Conservation (phyloP, 2,329 filamentous ascomycete genomes). For the Mariannaea sp. region DNA sequence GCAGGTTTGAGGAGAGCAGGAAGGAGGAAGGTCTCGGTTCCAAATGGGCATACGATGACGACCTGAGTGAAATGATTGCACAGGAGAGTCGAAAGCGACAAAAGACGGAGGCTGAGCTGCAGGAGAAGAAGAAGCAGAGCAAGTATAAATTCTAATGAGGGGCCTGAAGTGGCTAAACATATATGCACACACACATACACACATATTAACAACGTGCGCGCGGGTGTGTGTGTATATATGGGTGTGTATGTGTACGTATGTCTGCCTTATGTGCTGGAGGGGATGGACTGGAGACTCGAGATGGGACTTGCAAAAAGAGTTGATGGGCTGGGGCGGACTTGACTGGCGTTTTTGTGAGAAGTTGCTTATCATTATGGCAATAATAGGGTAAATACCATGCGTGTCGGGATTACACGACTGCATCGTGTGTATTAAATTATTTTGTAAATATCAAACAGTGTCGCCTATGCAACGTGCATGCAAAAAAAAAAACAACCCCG, state of each 20-base stretch:
- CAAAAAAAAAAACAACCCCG: no score
- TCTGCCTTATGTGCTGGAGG: neutral
- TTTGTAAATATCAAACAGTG: conserved; percentile 34
- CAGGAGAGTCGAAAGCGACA: conserved; percentile 89
- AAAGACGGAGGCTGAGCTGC: conserved; percentile 83
- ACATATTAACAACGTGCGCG: no score
- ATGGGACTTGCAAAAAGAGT: conserved; percentile 21
- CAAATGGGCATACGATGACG: conserved; percentile 79
- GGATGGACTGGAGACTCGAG: conserved; percentile 4
- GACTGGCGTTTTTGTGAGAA: conserved; percentile 31
- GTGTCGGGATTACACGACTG: conserved; percentile 22
- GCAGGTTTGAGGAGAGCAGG: conserved; percentile 76
- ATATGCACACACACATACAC: no score
- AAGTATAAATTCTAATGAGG: conserved; percentile 55
- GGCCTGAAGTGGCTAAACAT: no score
- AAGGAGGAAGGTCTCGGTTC: conserved; percentile 69
- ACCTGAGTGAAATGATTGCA: conserved; percentile 94
- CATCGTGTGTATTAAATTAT: conserved; percentile 1
- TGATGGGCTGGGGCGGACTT: conserved; percentile 23
- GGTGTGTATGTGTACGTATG: no score
- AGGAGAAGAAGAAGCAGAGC: conserved; percentile 64
- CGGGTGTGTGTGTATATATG: no score
- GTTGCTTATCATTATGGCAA: conserved; percentile 22
- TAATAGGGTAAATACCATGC: conserved; percentile 33
- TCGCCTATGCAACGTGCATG: no score